Conservation (phyloP, 2,329 filamentous ascomycete species). For the Phyllosticta citrichinensis region DNA sequence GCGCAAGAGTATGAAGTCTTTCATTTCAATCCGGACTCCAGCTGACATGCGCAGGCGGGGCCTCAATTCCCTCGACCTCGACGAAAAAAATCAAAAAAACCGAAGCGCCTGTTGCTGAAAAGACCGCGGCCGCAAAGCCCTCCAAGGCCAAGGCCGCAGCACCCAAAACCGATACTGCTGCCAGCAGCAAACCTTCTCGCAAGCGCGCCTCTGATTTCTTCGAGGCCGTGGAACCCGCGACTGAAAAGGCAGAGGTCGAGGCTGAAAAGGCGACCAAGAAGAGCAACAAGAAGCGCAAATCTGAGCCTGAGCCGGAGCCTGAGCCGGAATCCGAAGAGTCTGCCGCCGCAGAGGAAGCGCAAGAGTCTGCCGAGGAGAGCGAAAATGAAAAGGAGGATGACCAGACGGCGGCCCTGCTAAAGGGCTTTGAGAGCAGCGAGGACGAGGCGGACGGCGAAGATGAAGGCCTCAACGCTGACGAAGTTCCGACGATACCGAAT, state of each 20-base stretch:
- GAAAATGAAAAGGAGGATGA: conserved; percentile 30
- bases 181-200: conserved; percentile 20
- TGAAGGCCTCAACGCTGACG: conserved; percentile 28
- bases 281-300: conserved; percentile 12
- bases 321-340: neutral
- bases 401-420: conserved; percentile 41
- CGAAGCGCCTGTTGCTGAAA: conserved; percentile 11
- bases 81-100: conserved; percentile 31
- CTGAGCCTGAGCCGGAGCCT: conserved; percentile 2
- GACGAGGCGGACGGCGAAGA: conserved; percentile 32
- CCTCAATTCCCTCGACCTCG: conserved; percentile 23
- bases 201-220: conserved; percentile 29
- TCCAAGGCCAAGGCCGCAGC: neutral
- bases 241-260: conserved; percentile 13
- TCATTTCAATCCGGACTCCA: conserved; percentile 12
- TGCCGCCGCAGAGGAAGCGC: conserved; percentile 9
- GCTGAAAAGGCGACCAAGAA: conserved; percentile 13
- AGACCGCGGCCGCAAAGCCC: conserved; percentile 5
- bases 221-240: conserved; percentile 13
- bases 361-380: conserved; percentile 15
- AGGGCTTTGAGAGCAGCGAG: conserved; percentile 40
- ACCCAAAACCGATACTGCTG: conserved; percentile 15
- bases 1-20: conserved; percentile 38
- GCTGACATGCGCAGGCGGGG: conserved; percentile 21
- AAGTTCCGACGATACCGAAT: conserved; percentile 24